A percentile compares a stretch with the other conserved stretches of the same genome.
phyloP scores from a whole-genome alignment of 352 stramenopile species.

The Phytopythium cucurbitacearum region DNA sequence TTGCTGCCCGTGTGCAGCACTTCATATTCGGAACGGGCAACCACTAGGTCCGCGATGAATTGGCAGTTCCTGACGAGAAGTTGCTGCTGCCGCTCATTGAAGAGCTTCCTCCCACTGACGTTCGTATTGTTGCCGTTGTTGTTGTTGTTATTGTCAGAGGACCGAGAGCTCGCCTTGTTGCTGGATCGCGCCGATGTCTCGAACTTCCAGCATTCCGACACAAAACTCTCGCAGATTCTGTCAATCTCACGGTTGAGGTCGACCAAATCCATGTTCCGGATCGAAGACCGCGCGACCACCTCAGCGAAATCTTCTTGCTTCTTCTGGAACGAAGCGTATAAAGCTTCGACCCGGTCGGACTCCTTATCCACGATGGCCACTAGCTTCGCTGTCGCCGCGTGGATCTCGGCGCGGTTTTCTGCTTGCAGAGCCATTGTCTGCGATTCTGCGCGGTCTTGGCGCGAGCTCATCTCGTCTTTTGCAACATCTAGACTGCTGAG shows the following conservation, averaged over 20 bases:
- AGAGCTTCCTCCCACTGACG: conserved; percentile 41
- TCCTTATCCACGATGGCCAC: conserved; percentile 77
- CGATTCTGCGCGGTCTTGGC: conserved; percentile 52
- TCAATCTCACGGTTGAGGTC: conserved; percentile 83
- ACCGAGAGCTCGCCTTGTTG: conserved; percentile 32
- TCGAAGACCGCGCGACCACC: conserved; percentile 66
- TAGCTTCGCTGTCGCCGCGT: conserved; percentile 52
- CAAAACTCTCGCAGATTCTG: conserved; percentile 70
- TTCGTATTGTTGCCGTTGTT: conserved; percentile 8
- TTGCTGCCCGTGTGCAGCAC: conserved; percentile 67
- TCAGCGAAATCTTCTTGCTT: conserved; percentile 83
- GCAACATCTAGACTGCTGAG: conserved; percentile 37
- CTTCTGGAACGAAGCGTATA: conserved; percentile 78
- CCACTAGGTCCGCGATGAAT: conserved; percentile 76
- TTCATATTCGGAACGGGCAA: conserved; percentile 73
- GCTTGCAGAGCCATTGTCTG: conserved; percentile 68
- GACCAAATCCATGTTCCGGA: conserved; percentile 77
- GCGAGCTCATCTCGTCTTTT: conserved; percentile 42
- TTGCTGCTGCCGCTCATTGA: conserved; percentile 81
- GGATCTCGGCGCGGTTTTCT: conserved; percentile 74
- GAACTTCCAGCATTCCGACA: conserved; percentile 86
- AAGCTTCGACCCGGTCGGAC: conserved; percentile 67
- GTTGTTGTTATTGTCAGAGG: conserved; percentile 39
- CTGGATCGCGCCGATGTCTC: conserved; percentile 70
- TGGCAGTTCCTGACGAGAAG: conserved; percentile 74